Percentiles rank a stretch among this genome's conserved stretches.
These are phyloP conservation scores for Candida caryicola DNA, from an alignment of 805 yeast species.

Conservation along the genomic window DNA sequence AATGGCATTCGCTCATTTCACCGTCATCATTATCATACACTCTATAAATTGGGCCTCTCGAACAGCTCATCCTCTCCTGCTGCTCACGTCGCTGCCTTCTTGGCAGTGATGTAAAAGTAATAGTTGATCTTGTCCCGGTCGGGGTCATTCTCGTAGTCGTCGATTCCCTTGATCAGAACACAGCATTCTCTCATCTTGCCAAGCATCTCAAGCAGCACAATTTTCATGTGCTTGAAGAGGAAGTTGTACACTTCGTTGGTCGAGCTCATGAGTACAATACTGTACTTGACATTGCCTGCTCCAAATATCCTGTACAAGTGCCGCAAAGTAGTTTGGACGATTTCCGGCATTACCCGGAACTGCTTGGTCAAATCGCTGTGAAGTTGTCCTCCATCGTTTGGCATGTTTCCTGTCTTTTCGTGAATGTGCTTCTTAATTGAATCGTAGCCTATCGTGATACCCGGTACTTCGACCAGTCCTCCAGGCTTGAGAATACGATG, in stretches of 20 bases:
- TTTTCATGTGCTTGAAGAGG: conserved; percentile 26
- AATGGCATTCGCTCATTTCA: too few relatives aligned
- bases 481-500: conserved; percentile 34
- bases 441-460: conserved; percentile 14
- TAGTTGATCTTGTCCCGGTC: conserved; percentile 17
- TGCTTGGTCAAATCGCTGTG: conserved; percentile 2
- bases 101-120: conserved; percentile 25
- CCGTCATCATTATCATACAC: too few relatives aligned
- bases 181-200: conserved; percentile 32
- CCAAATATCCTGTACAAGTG: conserved; percentile 32
- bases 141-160: conserved; percentile 8
- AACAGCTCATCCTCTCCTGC: too few relatives aligned
- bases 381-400: background rate
- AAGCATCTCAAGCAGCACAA: conserved; percentile 30
- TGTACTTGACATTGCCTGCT: conserved; percentile 28
- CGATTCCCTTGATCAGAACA: conserved; percentile 14
- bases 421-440: conserved; percentile 8
- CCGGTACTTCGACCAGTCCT: conserved; percentile 35
- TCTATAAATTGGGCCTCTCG: too few relatives aligned
- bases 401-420: conserved; percentile 1
- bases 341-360: conserved; percentile 26
- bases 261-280: conserved; percentile 27
- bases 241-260: conserved; percentile 30
- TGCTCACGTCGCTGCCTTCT: conserved; percentile 18
- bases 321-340: conserved; percentile 19